Evolutionary conservation across 2,329 filamentous ascomycete genomes (phyloP).

Genomic region (Aureobasidium sp.): DNA sequence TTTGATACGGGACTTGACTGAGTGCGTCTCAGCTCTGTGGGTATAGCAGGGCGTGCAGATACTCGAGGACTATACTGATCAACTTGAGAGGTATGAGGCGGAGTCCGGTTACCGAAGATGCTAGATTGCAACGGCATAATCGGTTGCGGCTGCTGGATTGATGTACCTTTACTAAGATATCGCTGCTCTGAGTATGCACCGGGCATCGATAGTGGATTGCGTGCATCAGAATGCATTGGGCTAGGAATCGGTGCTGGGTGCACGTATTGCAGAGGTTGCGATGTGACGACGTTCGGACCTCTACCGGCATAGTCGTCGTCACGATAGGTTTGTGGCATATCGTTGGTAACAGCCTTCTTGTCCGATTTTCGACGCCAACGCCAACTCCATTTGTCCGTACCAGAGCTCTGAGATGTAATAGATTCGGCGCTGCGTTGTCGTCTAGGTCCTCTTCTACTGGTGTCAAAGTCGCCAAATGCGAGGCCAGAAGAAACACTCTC

Average conservation of each 20-base stretch:
- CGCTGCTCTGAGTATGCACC: slow-evolving; percentile 24
- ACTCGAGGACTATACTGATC: slow-evolving; percentile 33
- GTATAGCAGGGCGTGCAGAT: slow-evolving; percentile 23
- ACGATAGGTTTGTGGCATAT: neutral
- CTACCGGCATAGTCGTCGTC: neutral
- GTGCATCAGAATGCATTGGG: slow-evolving; percentile 51
- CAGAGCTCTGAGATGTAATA: slow-evolving; percentile 44
- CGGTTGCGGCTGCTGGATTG: slow-evolving; percentile 79
- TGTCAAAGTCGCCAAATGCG: slow-evolving; percentile 48
- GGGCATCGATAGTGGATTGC: slow-evolving; percentile 21
- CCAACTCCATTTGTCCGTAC: slow-evolving; percentile 51
- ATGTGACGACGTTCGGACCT: slow-evolving; percentile 25
- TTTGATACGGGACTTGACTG: slow-evolving; percentile 22
- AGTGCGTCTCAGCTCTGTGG: slow-evolving; percentile 19
- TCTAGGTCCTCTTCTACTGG: slow-evolving; percentile 27
- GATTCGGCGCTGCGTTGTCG: slow-evolving; percentile 42
- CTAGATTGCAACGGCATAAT: slow-evolving; percentile 53
- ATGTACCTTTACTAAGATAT: slow-evolving; percentile 48
- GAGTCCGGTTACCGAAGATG: slow-evolving; percentile 48
- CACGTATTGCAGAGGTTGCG: slow-evolving; percentile 51
- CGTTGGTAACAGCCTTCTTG: slow-evolving; percentile 25
- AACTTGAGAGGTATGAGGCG: slow-evolving; percentile 31
- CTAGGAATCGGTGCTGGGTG: slow-evolving; percentile 61
- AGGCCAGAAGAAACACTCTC: slow-evolving; percentile 49
- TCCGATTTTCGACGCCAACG: slow-evolving; percentile 45